phyloP scores from a whole-genome alignment of 495 filamentous ascomycete species.

The Collariella sp. region DNA sequence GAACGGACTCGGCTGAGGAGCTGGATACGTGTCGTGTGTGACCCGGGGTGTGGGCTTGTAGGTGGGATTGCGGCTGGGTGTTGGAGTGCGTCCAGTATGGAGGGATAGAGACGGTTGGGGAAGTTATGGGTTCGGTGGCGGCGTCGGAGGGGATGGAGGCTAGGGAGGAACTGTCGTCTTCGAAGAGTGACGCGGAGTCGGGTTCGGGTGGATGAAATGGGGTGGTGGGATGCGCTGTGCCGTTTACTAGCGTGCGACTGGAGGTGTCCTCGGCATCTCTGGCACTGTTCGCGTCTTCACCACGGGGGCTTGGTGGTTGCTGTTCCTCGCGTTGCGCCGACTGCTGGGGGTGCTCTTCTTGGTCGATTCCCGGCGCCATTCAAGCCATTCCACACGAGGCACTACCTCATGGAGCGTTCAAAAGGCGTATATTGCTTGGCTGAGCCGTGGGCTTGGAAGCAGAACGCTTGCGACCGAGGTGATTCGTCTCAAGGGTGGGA shows the following conservation, averaged over 20 bases:
- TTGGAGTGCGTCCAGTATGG: slow-evolving; percentile 25
- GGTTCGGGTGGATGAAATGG: not conserved
- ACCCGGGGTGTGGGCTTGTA: not conserved
- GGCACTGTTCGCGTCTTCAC: not conserved
- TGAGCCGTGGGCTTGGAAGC: not conserved
- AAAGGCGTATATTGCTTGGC: not conserved
- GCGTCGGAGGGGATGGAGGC: slow-evolving; percentile 6
- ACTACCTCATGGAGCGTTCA: not conserved
- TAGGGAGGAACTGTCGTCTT: slow-evolving; percentile 6
- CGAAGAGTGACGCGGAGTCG: slow-evolving; percentile 7
- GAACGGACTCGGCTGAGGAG: slow-evolving; percentile 39
- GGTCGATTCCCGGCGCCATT: slow-evolving; percentile 23
- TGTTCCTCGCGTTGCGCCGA: not conserved
- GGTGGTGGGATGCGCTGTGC: not conserved
- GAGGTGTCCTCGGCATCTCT: not conserved
- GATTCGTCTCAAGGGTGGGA: not conserved
- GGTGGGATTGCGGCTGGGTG: not conserved
- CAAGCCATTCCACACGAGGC: slow-evolving; percentile 21
- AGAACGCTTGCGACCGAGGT: not conserved
- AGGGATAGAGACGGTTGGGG: slow-evolving; percentile 24
- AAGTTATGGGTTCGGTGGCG: slow-evolving; percentile 7
- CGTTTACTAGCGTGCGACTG: too few species aligned
- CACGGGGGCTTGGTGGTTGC: not conserved
- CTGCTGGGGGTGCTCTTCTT: not conserved
- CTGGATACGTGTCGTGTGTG: slow-evolving; percentile 28